A percentile compares a stretch with the other conserved stretches of the same genome.
Evolutionary conservation across 441 rosid genomes (phyloP).

Genomic region (Erodium moschatum): DNA sequence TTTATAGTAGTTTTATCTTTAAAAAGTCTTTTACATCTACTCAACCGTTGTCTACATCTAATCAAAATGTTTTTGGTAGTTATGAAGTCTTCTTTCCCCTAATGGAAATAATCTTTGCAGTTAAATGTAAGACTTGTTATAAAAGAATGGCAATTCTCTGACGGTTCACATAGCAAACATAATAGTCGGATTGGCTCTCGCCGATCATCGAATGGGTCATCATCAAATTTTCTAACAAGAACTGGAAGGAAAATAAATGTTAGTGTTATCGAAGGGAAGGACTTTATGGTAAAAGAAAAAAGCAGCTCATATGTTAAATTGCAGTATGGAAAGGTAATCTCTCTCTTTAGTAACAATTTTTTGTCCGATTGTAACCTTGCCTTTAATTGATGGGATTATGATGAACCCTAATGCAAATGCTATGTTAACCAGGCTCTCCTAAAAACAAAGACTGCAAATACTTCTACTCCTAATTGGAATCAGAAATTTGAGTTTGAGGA

Average conservation of each 20-base stretch:
- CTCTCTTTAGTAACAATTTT: constrained; percentile 7
- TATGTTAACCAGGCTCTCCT: constrained; percentile 43
- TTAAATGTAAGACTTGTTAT: constrained; percentile 63
- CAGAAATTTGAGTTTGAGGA: constrained; percentile 79
- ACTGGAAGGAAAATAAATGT: constrained; percentile 67
- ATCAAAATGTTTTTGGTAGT: no score
- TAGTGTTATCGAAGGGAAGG: constrained; percentile 54
- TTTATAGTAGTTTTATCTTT: no score
- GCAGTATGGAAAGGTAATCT: constrained; percentile 81
- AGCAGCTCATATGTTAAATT: constrained; percentile 63
- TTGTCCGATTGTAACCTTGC: background rate
- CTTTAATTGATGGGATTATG: background rate
- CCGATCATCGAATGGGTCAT: constrained; percentile 42
- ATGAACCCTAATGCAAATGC: constrained; percentile 4
- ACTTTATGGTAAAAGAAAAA: constrained; percentile 52
- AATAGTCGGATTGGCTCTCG: constrained; percentile 31
- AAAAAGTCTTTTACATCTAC: no score
- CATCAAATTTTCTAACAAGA: constrained; percentile 38
- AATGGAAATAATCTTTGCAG: constrained; percentile 30
- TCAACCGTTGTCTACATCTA: no score
- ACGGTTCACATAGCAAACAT: constrained; percentile 65
- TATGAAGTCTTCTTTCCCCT: background rate
- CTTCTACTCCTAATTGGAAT: constrained; percentile 50
- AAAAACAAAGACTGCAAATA: constrained; percentile 51
- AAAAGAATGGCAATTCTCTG: constrained; percentile 95